Conservation (phyloP, 139 green algal genomes). For the Coelastrella sp. region DNA sequence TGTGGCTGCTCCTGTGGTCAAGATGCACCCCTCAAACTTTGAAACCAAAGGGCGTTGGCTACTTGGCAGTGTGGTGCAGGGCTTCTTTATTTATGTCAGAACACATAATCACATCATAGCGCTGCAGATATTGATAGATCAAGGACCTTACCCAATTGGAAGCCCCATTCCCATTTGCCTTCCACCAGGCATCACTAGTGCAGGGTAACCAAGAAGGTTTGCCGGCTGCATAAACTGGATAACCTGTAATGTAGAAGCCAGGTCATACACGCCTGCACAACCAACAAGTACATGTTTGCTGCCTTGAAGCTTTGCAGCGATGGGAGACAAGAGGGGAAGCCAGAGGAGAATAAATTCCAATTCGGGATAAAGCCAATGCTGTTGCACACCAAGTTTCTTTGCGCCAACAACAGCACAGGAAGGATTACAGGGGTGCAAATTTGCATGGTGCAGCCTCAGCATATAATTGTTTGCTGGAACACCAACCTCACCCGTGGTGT, state of each 20-base stretch:
- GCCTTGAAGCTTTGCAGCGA: neutral
- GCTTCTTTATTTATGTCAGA: too few relatives aligned
- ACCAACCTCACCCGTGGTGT: neutral
- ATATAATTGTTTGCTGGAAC: neutral
- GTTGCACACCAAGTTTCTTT: too few relatives aligned
- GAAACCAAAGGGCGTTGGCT: too few relatives aligned
- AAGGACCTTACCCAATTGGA: slow-evolving; percentile 69
- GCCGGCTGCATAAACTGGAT: slow-evolving; percentile 43
- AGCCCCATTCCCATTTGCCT: slow-evolving; percentile 71
- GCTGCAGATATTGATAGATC: neutral
- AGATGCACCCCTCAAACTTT: too few relatives aligned
- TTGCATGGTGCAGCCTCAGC: neutral
- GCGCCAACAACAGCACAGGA: neutral
- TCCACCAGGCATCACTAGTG: slow-evolving; percentile 74
- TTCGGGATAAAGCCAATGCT: too few relatives aligned
- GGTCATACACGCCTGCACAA: slow-evolving; percentile 50
- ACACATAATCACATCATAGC: too few relatives aligned
- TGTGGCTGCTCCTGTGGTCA: too few relatives aligned
- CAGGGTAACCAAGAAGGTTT: slow-evolving; percentile 47
- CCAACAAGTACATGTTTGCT: neutral
- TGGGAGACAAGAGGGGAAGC: too few relatives aligned
- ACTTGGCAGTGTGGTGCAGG: too few relatives aligned
- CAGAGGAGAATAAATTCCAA: too few relatives aligned
- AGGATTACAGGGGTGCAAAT: neutral
- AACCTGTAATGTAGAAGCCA: slow-evolving; percentile 6